phyloP scores from a whole-genome alignment of 768 basidiomycete species.

The Terana coerulea region DNA sequence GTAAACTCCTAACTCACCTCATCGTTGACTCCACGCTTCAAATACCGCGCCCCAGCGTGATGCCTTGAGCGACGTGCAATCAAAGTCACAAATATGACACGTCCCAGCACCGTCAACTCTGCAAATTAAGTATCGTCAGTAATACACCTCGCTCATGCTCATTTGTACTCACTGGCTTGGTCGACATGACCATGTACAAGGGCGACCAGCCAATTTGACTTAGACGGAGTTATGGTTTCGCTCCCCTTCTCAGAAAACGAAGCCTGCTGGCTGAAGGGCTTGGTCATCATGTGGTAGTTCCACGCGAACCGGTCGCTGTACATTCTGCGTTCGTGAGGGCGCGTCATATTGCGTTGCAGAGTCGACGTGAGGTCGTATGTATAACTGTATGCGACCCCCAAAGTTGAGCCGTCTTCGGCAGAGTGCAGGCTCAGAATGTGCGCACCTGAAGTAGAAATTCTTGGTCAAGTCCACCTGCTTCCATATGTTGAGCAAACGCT shows the following conservation, averaged over 20 bases:
- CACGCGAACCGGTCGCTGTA: constrained; percentile 91
- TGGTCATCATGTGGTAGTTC: constrained; percentile 86
- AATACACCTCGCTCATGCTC: not conserved
- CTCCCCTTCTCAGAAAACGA: not conserved
- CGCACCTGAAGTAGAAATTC: constrained; percentile 96
- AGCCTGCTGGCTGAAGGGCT: constrained; percentile 44
- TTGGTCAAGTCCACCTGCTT: constrained; percentile 98
- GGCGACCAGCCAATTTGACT: constrained; percentile 83
- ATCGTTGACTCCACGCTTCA: constrained; percentile 92
- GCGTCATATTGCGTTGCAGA: constrained; percentile 85
- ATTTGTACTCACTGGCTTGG: constrained; percentile 82
- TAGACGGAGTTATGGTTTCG: constrained; percentile 21
- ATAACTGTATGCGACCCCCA: constrained; percentile 48
- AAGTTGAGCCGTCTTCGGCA: no score
- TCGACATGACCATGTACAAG: constrained; percentile 96
- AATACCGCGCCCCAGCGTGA: constrained; percentile 92
- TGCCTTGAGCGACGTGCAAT: constrained; percentile 93
- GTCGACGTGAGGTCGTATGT: constrained; percentile 98
- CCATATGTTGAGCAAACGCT: constrained; percentile 84
- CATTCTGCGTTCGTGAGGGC: constrained; percentile 49
- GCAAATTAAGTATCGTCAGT: constrained; percentile 4
- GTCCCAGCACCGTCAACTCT: constrained; percentile 90
- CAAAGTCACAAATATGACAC: constrained; percentile 89
- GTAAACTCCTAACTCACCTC: constrained; percentile 44
- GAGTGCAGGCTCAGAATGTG: no score